Evolutionary conservation across 306 rosid genomes (phyloP).

Genomic region (Castanospermum australe): DNA sequence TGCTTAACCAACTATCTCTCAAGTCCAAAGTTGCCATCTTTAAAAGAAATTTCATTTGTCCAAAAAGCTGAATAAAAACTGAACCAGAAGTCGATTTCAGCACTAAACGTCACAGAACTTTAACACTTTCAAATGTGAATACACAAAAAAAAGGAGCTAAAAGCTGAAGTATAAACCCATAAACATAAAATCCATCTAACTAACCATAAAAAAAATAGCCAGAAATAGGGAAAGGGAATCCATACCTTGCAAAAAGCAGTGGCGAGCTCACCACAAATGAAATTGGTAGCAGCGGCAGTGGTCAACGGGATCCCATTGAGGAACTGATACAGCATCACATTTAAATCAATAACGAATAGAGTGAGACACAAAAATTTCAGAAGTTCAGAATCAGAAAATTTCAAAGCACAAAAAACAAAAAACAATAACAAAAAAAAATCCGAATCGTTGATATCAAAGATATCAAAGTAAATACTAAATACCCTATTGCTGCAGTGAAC

Average conservation of each 20-base stretch:
- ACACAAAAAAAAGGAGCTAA: not conserved
- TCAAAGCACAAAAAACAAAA: too few species aligned
- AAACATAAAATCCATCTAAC: not conserved
- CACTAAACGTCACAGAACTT: not conserved
- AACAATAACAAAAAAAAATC: too few species aligned
- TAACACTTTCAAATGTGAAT: not conserved
- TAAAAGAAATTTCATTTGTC: not conserved
- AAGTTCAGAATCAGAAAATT: too few species aligned
- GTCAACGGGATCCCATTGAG: constrained; percentile 74
- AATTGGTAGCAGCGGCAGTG: constrained; percentile 69
- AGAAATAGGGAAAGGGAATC: not conserved
- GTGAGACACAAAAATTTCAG: too few species aligned
- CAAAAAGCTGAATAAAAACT: not conserved
- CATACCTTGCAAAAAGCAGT: constrained; percentile 66
- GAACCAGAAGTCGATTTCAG: too few species aligned
- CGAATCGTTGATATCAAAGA: too few species aligned
- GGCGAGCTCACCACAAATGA: constrained; percentile 72
- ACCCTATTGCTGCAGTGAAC: constrained; percentile 16
- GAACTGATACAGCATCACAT: constrained; percentile 63
- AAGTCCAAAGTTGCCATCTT: not conserved
- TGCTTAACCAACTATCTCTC: not conserved
- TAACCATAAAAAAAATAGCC: not conserved
- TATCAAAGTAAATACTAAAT: too few species aligned
- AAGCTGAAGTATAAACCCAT: not conserved
- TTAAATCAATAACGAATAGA: too few species aligned